A percentile compares a stretch with the other conserved stretches of the same genome.
These are phyloP conservation scores for Ustilago lituana DNA, from an alignment of 1,284 basidiomycete species.

Conservation along the genomic window DNA sequence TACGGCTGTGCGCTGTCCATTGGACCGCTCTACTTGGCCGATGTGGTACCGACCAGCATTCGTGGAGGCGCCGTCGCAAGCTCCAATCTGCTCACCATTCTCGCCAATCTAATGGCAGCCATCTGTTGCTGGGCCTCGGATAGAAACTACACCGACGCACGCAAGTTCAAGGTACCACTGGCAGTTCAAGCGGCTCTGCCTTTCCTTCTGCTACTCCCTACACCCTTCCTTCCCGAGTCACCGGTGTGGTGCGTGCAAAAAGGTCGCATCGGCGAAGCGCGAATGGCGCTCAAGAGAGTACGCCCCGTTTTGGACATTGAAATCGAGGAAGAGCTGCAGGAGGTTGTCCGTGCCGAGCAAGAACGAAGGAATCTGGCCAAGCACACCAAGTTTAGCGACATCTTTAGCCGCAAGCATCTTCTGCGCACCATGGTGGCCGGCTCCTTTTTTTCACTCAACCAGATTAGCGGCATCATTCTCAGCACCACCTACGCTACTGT, in stretches of 20 bases:
- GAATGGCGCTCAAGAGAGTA: slow-evolving; percentile 34
- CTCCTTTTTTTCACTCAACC: slow-evolving; percentile 58
- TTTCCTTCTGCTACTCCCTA: slow-evolving; percentile 38
- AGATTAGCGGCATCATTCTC: slow-evolving; percentile 57
- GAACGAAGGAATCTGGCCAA: slow-evolving; percentile 41
- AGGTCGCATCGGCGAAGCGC: slow-evolving; percentile 51
- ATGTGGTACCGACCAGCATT: slow-evolving; percentile 52
- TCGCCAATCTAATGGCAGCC: slow-evolving; percentile 48
- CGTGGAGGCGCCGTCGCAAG: slow-evolving; percentile 51
- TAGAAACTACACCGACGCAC: slow-evolving; percentile 25
- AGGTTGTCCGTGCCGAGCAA: slow-evolving; percentile 48
- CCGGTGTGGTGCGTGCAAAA: slow-evolving; percentile 54
- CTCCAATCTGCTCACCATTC: slow-evolving; percentile 55
- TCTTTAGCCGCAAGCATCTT: slow-evolving; percentile 48
- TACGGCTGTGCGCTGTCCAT: slow-evolving; percentile 56
- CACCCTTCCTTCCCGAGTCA: slow-evolving; percentile 48
- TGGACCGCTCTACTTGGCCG: slow-evolving; percentile 53
- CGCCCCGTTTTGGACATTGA: slow-evolving; percentile 42
- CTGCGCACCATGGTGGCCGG: slow-evolving; percentile 53
- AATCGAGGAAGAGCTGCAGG: slow-evolving; percentile 47
- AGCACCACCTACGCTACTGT: slow-evolving; percentile 56
- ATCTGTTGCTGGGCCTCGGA: slow-evolving; percentile 46
- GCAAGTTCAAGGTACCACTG: slow-evolving; percentile 49
- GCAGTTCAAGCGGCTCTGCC: slow-evolving; percentile 50
- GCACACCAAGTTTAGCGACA: slow-evolving; percentile 49